These are phyloP conservation scores for Russula dissimulans DNA, from an alignment of 768 basidiomycete species.

Conservation along the genomic window DNA sequence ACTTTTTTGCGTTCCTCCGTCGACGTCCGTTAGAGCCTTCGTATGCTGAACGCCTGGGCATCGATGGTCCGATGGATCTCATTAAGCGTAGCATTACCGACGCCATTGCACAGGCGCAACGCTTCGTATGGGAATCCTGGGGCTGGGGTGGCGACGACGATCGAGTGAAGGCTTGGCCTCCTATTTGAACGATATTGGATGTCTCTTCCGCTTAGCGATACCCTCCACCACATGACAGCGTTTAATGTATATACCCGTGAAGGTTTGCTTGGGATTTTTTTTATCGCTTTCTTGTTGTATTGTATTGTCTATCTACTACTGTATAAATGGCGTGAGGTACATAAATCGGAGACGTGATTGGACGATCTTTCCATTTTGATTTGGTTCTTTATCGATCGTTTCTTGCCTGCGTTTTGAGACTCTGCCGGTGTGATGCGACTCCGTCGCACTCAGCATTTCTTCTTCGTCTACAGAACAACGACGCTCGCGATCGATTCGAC, in stretches of 20 bases:
- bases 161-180: constrained; percentile 15
- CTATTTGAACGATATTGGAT: constrained; percentile 3
- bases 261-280: constrained; percentile 3
- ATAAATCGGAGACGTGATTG: too few species aligned
- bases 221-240: background rate
- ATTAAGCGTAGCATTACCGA: background rate
- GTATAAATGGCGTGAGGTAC: too few species aligned
- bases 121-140: constrained; percentile 16
- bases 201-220: background rate
- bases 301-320: constrained; percentile 2
- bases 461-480: too few species aligned
- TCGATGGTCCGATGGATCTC: constrained; percentile 3
- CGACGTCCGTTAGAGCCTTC: constrained; percentile 1
- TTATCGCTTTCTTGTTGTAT: background rate
- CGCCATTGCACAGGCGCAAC: constrained; percentile 9
- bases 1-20: constrained; percentile 25
- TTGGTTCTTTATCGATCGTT: too few species aligned
- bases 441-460: too few species aligned
- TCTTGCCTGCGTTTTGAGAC: too few species aligned
- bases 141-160: constrained; percentile 1
- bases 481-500: too few species aligned
- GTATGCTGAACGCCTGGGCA: constrained; percentile 5
- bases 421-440: too few species aligned
- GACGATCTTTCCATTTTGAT: too few species aligned
- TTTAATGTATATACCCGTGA: background rate